A percentile compares a stretch with the other conserved stretches of the same genome.
Conservation (phyloP, 1,284 basidiomycete genomes). For the Pseudozyma thailandica region DNA sequence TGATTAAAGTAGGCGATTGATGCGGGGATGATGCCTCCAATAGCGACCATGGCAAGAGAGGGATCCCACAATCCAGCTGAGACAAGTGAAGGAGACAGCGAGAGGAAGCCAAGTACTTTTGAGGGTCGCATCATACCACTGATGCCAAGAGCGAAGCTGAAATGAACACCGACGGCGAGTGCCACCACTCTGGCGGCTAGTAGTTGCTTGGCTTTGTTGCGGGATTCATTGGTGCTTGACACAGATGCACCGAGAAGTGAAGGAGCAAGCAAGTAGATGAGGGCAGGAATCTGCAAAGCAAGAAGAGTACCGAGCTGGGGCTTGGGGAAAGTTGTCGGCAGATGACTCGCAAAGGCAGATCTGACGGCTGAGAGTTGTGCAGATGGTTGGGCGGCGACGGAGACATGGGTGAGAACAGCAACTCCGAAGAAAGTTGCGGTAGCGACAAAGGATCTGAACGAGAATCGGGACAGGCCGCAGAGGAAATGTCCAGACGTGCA, state of each 20-base stretch:
- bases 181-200: conserved; percentile 47
- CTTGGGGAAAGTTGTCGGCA: conserved; percentile 20
- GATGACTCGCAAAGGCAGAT: conserved; percentile 8
- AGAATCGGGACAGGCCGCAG: conserved; percentile 62
- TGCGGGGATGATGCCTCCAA: conserved; percentile 70
- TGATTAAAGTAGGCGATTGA: conserved; percentile 64
- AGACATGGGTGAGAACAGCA: conserved; percentile 57
- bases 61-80: conserved; percentile 69
- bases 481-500: conserved; percentile 67
- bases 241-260: conserved; percentile 7
- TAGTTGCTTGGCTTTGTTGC: conserved; percentile 10
- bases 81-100: conserved; percentile 19
- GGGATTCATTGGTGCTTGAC: neutral
- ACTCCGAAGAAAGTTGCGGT: conserved; percentile 63
- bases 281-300: conserved; percentile 51
- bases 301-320: conserved; percentile 35
- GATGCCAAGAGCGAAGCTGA: conserved; percentile 63
- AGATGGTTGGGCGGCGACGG: conserved; percentile 7
- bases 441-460: conserved; percentile 58
- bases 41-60: conserved; percentile 70
- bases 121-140: conserved; percentile 62
- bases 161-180: conserved; percentile 59
- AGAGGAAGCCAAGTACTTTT: conserved; percentile 30
- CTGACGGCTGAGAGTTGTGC: neutral
- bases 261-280: conserved; percentile 39